Percentiles rank a stretch among this genome's conserved stretches.
phyloP scores from a whole-genome alignment of 768 basidiomycete genomes.

The Mycena vitilis region DNA sequence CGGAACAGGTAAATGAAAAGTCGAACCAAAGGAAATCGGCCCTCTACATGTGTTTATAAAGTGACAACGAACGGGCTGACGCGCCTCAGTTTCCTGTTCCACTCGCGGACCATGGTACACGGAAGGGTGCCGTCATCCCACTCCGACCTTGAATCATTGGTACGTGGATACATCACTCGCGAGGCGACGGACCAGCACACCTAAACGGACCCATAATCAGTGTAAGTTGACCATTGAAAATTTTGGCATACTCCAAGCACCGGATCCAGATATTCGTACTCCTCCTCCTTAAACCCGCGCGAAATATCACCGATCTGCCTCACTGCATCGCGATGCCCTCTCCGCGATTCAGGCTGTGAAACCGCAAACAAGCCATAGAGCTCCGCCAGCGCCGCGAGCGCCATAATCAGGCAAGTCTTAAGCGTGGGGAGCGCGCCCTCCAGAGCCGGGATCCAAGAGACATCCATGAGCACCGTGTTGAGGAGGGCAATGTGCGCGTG shows the following conservation, averaged over 20 bases:
- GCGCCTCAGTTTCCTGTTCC: slow-evolving; percentile 10
- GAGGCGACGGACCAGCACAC: slow-evolving; percentile 24
- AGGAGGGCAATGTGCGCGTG: slow-evolving; percentile 28
- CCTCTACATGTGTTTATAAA: not conserved
- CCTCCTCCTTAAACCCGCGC: slow-evolving; percentile 9
- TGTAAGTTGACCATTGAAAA: not conserved
- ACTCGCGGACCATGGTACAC: slow-evolving; percentile 9
- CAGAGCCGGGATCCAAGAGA: slow-evolving; percentile 24
- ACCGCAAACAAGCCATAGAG: slow-evolving; percentile 26
- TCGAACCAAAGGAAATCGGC: too few species aligned
- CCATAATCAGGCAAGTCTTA: slow-evolving; percentile 1
- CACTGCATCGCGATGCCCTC: slow-evolving; percentile 18
- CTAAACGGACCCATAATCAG: slow-evolving; percentile 3
- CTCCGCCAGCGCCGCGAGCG: slow-evolving; percentile 18
- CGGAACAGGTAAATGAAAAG: too few species aligned
- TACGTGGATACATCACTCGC: not conserved
- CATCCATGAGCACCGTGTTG: slow-evolving; percentile 19
- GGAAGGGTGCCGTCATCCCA: not conserved
- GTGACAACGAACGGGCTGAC: not conserved
- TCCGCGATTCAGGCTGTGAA: slow-evolving; percentile 9
- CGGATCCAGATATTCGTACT: slow-evolving; percentile 23
- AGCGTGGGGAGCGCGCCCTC: slow-evolving; percentile 13
- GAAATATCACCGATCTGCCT: slow-evolving; percentile 21
- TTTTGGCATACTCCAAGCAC: slow-evolving; percentile 9
- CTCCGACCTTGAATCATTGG: not conserved